Base-by-base conservation (phyloP, 2,329 filamentous ascomycete genomes). In the Aspergillus sp. region DNA sequence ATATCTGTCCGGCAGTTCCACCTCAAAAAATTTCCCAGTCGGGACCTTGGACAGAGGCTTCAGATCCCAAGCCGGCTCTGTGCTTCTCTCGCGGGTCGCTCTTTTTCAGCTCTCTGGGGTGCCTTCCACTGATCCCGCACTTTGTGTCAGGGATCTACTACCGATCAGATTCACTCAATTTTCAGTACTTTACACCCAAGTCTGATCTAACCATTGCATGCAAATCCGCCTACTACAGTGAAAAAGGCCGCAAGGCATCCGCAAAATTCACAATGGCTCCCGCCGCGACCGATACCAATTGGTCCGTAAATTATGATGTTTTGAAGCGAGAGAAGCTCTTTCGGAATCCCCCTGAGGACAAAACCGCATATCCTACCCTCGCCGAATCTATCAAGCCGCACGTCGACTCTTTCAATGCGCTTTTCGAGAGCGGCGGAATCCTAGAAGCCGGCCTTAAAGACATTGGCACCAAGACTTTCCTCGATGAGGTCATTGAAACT, bases 361-460 rank as follows among this genome's bases (percentile, higher is more conserved):
- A 86, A 66, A 89, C 89, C 9, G 91, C 93, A 58, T 98, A 96
- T 71, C 95, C 95, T 13, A 84, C 89, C 20, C 85, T 99, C 48
- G 89, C 93, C 67, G 84, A 85, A 60, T 90, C 93, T n/a, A 87
- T 98, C 58, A 83, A 90, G 64, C 95, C 95, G 49, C 95, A 99
- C 75, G 89, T 98, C 67, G 88, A 97, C 69, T 95, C 95, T 6
- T 99, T 97, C 85, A 96, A 99, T 80, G 87, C 87, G 52, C 82
- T 98, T 48, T 96, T 97, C 71, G 85, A 87, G 32, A 81, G 83
- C 57, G 83, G 88, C 74, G 91, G 90, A 53, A 80, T 89, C 52
- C 74, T 99, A 53, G 85, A 89, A 49, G 87, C 91, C 63, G 92
- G 84, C 12, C 74, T 98, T 59, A 85, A 85, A 69, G 95, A 99